Percentiles rank a stretch among this genome's conserved stretches.
Evolutionary conservation across 257 asterid species (phyloP).

Genomic region (Coffea eugenioides): DNA sequence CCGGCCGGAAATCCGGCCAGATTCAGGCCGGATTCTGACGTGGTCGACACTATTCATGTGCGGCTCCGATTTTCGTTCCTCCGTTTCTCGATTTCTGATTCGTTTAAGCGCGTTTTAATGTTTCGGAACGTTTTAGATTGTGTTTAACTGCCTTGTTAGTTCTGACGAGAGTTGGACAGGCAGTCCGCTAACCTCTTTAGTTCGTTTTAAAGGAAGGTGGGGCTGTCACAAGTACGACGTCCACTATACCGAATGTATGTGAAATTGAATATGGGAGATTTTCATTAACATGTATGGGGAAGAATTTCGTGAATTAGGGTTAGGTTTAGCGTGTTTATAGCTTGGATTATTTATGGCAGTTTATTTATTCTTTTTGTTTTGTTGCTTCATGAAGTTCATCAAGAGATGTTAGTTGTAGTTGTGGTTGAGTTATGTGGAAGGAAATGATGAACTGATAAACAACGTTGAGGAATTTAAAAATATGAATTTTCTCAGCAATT

Average conservation of each 20-base stretch:
- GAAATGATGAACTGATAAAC: background rate
- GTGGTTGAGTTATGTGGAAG: background rate
- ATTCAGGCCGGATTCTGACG: no score
- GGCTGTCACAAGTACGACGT: constrained; percentile 77
- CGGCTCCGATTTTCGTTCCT: no score
- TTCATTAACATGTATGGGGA: background rate
- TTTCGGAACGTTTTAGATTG: no score
- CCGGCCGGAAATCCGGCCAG: no score
- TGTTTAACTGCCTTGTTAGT: no score
- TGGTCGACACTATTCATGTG: no score
- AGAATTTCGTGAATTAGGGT: constrained; percentile 30
- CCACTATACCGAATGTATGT: constrained; percentile 93
- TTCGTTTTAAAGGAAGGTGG: constrained; percentile 24
- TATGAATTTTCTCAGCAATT: no score
- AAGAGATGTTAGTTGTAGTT: background rate
- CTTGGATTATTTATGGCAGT: background rate
- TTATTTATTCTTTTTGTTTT: background rate
- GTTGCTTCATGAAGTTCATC: background rate
- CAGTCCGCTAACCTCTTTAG: no score
- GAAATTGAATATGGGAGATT: background rate
- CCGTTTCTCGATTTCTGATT: no score
- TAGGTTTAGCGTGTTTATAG: constrained; percentile 4
- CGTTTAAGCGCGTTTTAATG: no score
- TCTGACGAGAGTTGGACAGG: no score
- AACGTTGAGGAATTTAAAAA: background rate